Conservation (phyloP, 495 filamentous ascomycete genomes). For the Trichoderma reesei region DNA sequence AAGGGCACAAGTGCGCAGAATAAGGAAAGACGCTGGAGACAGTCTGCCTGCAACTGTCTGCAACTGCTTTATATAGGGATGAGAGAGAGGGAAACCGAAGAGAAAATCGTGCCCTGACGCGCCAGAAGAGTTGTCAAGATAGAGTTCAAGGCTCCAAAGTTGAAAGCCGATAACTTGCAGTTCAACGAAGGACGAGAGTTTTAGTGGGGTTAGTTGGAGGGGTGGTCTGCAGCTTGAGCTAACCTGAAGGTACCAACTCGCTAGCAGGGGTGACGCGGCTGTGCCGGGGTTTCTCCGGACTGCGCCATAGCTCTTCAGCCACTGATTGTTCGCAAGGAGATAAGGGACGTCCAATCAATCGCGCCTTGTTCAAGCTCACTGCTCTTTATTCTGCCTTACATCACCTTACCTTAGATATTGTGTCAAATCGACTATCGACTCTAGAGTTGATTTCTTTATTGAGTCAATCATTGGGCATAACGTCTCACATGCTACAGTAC, state of each 20-base stretch:
- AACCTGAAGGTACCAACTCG: background rate
- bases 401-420: too few species aligned
- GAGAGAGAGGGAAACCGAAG: background rate
- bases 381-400: too few species aligned
- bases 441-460: background rate
- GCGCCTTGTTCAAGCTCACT: too few species aligned
- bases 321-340: background rate
- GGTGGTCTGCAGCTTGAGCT: conserved; percentile 1
- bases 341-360: background rate
- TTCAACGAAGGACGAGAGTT: conserved; percentile 2
- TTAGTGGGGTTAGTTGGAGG: conserved; percentile 14
- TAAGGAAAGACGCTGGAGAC: background rate
- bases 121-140: too few species aligned
- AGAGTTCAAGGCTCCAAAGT: too few species aligned
- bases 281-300: background rate
- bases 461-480: background rate
- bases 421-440: background rate
- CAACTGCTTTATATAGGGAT: background rate
- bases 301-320: background rate
- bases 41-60: conserved; percentile 3
- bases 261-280: background rate
- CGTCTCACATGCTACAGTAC: background rate
- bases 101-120: background rate
- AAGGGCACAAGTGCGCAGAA: background rate
- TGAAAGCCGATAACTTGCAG: too few species aligned